phyloP scores from a whole-genome alignment of 495 filamentous ascomycete genomes.

The Rhypophila decipiens region DNA sequence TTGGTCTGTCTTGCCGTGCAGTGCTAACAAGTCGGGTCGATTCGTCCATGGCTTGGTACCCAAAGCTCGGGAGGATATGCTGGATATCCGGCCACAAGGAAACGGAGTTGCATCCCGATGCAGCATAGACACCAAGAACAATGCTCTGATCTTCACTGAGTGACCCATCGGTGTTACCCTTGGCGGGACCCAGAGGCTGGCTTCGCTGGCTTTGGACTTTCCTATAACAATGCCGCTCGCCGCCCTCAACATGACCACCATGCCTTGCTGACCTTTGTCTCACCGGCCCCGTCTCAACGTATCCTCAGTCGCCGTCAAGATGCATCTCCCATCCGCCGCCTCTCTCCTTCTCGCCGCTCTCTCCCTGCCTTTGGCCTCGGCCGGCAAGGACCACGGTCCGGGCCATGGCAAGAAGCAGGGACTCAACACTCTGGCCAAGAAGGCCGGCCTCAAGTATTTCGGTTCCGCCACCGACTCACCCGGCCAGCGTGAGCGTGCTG shows the following conservation, averaged over 20 bases:
- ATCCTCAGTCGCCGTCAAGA: slow-evolving; percentile 1
- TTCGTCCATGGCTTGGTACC: not conserved
- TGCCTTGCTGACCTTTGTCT: no score
- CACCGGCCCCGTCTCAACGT: no score
- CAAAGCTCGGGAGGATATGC: not conserved
- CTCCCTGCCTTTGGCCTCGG: not conserved
- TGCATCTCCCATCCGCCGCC: slow-evolving; percentile 9
- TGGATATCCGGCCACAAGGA: not conserved
- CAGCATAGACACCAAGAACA: no score
- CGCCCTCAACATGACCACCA: no score
- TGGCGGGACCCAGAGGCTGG: no score
- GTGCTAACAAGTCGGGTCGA: not conserved
- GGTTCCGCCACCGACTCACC: slow-evolving; percentile 44
- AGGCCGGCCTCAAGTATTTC: slow-evolving; percentile 41
- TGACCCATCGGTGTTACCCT: no score
- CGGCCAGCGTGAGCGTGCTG: slow-evolving; percentile 29
- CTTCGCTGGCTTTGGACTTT: no score
- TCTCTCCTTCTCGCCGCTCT: slow-evolving; percentile 8
- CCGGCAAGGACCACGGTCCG: not conserved
- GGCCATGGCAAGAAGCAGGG: slow-evolving; percentile 3
- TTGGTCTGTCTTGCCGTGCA: no score
- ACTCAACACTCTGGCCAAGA: slow-evolving; percentile 28
- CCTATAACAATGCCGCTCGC: no score
- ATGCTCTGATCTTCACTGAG: no score
- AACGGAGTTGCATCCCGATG: not conserved